Evolutionary conservation across 129 eudicot species (phyloP), one percentile per base, ranked within the genome.

Genomic region (Lonicera japonica): DNA sequence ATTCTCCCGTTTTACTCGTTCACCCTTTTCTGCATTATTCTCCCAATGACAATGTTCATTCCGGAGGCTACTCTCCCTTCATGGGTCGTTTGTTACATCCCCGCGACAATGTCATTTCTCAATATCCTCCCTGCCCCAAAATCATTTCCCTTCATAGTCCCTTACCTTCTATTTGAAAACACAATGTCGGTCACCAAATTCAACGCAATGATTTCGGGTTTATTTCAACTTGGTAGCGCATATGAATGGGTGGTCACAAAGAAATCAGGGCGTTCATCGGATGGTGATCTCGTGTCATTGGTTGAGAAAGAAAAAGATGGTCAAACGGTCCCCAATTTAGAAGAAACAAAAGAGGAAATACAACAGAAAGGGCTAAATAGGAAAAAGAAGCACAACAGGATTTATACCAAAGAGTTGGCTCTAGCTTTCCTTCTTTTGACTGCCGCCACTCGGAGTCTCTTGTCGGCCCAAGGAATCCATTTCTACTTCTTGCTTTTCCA

Each of bases 121-220:
- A 90, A 86, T 66, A 90, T 90, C 64, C 87, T 86, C 36, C 97
- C 97, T 3, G 86, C 97, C 25, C 97, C 94, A 0, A 90, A 90
- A 54, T 86, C 97, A 0, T 86, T 86, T 74, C 97, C 97, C 4
- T 90, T 90, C 81, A 73, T 90, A 5, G 95, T 90, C 52, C 97
- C 97, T 0, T 90, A 90, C 56, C 95, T 90, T 21, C 83, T 90
- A 13, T 90, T 90, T 21, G 97, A 90, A 60, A 90, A 90, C 82
- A 90, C 97, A 19, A 90, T 90, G 97, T 90, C 97, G 0, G 97
- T 90, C 8, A 90, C 97, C 66, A 90, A 90, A 68, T 90, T 90
- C 80, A 90, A 86, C 54, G 97, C 97, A 71, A 90, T 90, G 97
- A 82, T 90, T 48, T 90, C 97, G 0, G 97, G 97, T 45, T 83